Conservation (phyloP, 2,329 filamentous ascomycete genomes). For the Coniochaeta sp. region DNA sequence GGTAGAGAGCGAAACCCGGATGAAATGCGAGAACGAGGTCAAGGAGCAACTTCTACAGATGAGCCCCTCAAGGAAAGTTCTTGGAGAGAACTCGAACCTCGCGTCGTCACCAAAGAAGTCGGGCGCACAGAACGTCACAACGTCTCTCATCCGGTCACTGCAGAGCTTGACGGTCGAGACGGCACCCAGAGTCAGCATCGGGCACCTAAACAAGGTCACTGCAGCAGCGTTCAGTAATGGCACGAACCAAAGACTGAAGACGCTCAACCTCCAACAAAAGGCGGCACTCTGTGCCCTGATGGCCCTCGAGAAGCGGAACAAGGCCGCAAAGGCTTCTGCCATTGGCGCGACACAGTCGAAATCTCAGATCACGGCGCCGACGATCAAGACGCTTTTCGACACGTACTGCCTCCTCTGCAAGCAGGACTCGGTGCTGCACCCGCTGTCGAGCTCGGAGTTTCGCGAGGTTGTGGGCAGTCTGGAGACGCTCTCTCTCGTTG, state of each 20-base stretch:
- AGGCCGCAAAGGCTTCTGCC: slow-evolving; percentile 34
- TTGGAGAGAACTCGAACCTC: slow-evolving; percentile 76
- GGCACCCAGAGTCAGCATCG: slow-evolving; percentile 82
- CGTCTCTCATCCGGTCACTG: slow-evolving; percentile 46
- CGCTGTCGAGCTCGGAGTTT: slow-evolving; percentile 86
- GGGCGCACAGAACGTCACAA: slow-evolving; percentile 33
- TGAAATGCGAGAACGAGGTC: slow-evolving; percentile 59
- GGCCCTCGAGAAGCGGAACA: slow-evolving; percentile 72
- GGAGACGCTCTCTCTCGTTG: slow-evolving; percentile 79
- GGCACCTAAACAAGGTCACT: slow-evolving; percentile 86
- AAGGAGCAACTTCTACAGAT: slow-evolving; percentile 49
- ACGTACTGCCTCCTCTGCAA: slow-evolving; percentile 79
- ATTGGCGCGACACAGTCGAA: slow-evolving; percentile 50
- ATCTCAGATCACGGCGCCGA: slow-evolving; percentile 57
- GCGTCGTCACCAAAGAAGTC: slow-evolving; percentile 32
- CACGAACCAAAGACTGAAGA: slow-evolving; percentile 72
- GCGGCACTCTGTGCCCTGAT: slow-evolving; percentile 84
- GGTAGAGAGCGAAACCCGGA: slow-evolving; percentile 74
- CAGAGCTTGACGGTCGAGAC: slow-evolving; percentile 62
- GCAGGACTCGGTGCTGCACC: slow-evolving; percentile 80
- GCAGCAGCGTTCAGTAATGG: slow-evolving; percentile 86
- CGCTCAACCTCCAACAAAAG: slow-evolving; percentile 92
- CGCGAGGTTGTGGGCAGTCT: slow-evolving; percentile 84
- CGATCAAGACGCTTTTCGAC: slow-evolving; percentile 75
- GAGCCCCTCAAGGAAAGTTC: slow-evolving; percentile 65